Conservation (phyloP, 495 filamentous ascomycete species). For the Arthonia radiata region DNA sequence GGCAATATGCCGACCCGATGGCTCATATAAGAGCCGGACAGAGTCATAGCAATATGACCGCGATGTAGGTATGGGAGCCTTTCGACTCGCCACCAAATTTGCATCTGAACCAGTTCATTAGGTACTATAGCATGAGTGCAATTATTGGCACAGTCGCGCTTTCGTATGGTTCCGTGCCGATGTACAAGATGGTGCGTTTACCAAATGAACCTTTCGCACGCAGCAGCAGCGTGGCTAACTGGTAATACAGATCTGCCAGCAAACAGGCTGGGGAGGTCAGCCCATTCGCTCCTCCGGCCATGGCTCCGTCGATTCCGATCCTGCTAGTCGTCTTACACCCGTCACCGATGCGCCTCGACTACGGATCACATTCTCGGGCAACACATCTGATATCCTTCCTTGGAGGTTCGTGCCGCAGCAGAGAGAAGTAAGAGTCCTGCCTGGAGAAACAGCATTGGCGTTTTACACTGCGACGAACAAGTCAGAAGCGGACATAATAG, state of each 20-base stretch:
- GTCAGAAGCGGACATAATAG: constrained; percentile 68
- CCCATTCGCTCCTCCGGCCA: constrained; percentile 64
- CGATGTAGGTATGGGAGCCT: too few species aligned
- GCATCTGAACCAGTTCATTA: too few species aligned
- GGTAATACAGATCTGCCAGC: constrained; percentile 59
- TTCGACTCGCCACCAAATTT: too few species aligned
- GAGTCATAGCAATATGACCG: too few species aligned
- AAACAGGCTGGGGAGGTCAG: constrained; percentile 85
- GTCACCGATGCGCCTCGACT: constrained; percentile 64
- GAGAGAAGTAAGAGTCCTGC: constrained; percentile 81
- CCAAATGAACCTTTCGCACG: neutral
- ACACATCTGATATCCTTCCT: constrained; percentile 78
- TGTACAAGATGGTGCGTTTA: constrained; percentile 75
- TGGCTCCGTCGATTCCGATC: constrained; percentile 24
- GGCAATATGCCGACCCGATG: too few species aligned
- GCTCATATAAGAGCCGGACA: too few species aligned
- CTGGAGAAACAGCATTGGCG: constrained; percentile 88
- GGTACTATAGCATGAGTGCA: constrained; percentile 62
- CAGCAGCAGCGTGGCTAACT: constrained; percentile 1
- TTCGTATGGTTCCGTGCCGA: constrained; percentile 83
- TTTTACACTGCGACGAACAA: constrained; percentile 96
- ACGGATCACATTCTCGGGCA: constrained; percentile 86
- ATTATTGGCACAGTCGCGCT: constrained; percentile 78
- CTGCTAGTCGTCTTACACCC: constrained; percentile 46
- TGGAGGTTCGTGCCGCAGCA: constrained; percentile 98